Base-by-base conservation (phyloP, 768 basidiomycete genomes). In the Leccinum pellstonianum region DNA sequence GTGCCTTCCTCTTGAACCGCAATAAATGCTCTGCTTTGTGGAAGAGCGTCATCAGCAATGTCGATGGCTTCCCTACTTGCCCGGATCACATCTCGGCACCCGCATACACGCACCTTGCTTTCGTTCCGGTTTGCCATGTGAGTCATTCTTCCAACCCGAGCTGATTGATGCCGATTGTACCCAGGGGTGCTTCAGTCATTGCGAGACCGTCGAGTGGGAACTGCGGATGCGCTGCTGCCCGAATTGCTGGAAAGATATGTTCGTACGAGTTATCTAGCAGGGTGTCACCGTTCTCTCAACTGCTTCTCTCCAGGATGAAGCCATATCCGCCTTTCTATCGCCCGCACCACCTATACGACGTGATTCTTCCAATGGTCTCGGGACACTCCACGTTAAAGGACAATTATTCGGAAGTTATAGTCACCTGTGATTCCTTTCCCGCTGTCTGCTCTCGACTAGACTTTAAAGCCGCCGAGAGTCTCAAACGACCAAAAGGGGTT, bases 111-210 rank as follows among this genome's bases (percentile, higher is more conserved):
- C 31, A 65, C 43, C 66, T 77, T n/a, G 62, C 68, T 9, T 77
- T 71, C 38, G 62, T 65, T 53, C 55, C 63, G 7, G 61, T 65
- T 19, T 77, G 76, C 58, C 70, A 72, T 48, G 76, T 76, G 54
- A 54, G 70, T 57, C 2, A 14, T n/a, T 5, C 50, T 2, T 12
- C 15, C 19, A 8, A 33, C 23, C 37, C 9, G 17, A 46, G 31
- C 21, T 29, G 21, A 49, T 8, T 25, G 19, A 43, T 17, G 1
- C 43, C 5, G 5, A 25, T 50, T 17, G 15, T 25, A 17, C 15
- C 7, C 37, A 64, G 65, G n/a, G 65, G 9, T 67, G 66, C 31
- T 33, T 33, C 31, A 11, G 10, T 33, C 31, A 11, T 11, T 33
- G 31, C 31, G 31, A 33, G 10, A 64, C 55, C 2, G 5, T 67